These are phyloP conservation scores for Plasmodium cynomolgi DNA, from an alignment of 169 alveolate genomes.

Conservation along the genomic window DNA sequence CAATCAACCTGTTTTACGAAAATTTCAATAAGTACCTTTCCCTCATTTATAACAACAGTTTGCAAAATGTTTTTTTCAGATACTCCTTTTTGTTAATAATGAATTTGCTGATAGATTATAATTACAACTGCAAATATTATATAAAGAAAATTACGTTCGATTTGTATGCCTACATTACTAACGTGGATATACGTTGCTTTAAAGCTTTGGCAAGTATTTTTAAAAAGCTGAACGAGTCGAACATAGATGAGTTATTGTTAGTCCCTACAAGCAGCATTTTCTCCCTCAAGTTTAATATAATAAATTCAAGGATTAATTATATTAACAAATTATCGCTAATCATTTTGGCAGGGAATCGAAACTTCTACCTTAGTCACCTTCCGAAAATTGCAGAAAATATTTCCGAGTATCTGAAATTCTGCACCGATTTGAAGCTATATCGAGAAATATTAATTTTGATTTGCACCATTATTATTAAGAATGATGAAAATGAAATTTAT, in stretches of 20 bases:
- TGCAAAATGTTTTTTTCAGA: conserved; percentile 61
- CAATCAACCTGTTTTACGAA: conserved; percentile 43
- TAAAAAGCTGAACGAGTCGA: conserved; percentile 61
- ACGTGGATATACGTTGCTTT: conserved; percentile 51
- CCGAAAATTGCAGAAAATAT: conserved; percentile 75
- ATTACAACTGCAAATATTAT: conserved; percentile 37
- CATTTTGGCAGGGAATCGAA: conserved; percentile 36
- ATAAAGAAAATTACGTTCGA: conserved; percentile 54
- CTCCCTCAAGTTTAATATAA: conserved; percentile 61
- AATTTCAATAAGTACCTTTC: conserved; percentile 66
- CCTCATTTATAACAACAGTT: conserved; percentile 59
- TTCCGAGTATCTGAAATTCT: conserved; percentile 64
- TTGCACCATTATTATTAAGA: conserved; percentile 49
- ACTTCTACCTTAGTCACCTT: conserved; percentile 44
- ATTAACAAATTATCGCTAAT: conserved; percentile 68
- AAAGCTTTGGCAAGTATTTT: conserved; percentile 51
- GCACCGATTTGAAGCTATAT: conserved; percentile 60
- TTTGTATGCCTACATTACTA: conserved; percentile 37
- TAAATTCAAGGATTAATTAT: conserved; percentile 68
- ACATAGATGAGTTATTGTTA: conserved; percentile 64
- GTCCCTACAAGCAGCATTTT: conserved; percentile 62
- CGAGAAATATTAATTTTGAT: conserved; percentile 66
- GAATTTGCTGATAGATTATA: conserved; percentile 55
- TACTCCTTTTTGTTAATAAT: conserved; percentile 47
- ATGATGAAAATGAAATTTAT: conserved; percentile 75